These are phyloP conservation scores for Solanum bulbocastanum DNA, from an alignment of 257 asterid genomes.

Conservation along the genomic window DNA sequence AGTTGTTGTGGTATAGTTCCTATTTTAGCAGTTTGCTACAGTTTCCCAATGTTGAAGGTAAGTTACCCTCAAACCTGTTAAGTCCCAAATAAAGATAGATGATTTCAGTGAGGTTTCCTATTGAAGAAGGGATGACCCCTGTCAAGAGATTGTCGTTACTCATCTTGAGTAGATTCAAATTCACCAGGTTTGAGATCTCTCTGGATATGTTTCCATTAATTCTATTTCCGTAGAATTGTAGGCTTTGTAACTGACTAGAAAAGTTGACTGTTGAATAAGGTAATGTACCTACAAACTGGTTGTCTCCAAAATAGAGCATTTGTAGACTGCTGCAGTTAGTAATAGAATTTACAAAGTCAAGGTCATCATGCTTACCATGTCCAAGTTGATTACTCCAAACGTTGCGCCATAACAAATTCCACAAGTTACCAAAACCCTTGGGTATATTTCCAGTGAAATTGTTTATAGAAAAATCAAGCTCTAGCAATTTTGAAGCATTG, in stretches of 20 bases:
- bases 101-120: constrained; percentile 25
- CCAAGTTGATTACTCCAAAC: constrained; percentile 26
- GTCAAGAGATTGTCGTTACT: constrained; percentile 19
- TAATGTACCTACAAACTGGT: constrained; percentile 24
- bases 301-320: constrained; percentile 14
- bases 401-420: constrained; percentile 1
- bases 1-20: constrained; percentile 35
- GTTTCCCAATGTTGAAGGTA: constrained; percentile 30
- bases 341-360: constrained; percentile 21
- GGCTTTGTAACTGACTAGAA: constrained; percentile 17
- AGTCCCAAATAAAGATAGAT: constrained; percentile 13
- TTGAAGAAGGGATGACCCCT: constrained; percentile 20
- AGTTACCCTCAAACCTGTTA: constrained; percentile 30
- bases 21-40: constrained; percentile 13
- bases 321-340: constrained; percentile 26
- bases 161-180: no score
- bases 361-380: constrained; percentile 16
- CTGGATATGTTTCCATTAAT: constrained; percentile 25
- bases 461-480: constrained; percentile 18
- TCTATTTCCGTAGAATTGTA: constrained; percentile 1
- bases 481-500: constrained; percentile 24
- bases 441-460: constrained; percentile 36
- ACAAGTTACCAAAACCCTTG: constrained; percentile 17
- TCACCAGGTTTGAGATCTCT: not conserved
- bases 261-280: constrained; percentile 22